These are phyloP conservation scores for Monosporascus sp. DNA, from an alignment of 2,329 filamentous ascomycete species.

Conservation along the genomic window DNA sequence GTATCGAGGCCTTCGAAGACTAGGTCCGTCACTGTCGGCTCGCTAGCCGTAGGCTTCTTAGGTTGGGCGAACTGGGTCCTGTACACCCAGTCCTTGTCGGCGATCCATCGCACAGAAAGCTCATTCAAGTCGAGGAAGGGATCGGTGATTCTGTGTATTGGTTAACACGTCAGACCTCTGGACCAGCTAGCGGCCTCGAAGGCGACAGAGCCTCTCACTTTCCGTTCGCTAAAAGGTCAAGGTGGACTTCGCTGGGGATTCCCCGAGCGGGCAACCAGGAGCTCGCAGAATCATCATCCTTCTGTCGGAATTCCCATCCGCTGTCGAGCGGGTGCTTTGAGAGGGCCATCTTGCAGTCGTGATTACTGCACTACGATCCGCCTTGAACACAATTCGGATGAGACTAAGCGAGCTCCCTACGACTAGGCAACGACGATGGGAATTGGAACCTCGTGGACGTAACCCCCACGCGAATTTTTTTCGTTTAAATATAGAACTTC, in stretches of 20 bases:
- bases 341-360: constrained; percentile 13
- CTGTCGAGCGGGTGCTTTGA: constrained; percentile 11
- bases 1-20: constrained; percentile 62
- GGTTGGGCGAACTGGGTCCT: constrained; percentile 31
- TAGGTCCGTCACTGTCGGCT: constrained; percentile 35
- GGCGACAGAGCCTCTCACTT: constrained; percentile 19
- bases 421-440: neutral
- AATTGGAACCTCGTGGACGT: neutral
- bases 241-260: constrained; percentile 33
- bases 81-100: constrained; percentile 58
- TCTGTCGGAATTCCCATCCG: constrained; percentile 18
- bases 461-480: no score
- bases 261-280: constrained; percentile 29
- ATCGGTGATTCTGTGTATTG: constrained; percentile 38
- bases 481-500: no score
- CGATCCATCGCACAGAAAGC: constrained; percentile 54
- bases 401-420: no score
- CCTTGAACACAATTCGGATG: no score
- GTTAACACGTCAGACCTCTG: no score
- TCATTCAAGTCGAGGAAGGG: constrained; percentile 60
- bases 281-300: constrained; percentile 5
- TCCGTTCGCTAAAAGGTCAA: constrained; percentile 32
- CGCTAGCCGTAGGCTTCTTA: neutral
- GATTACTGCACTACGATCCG: no score
- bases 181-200: no score